phyloP scores from a whole-genome alignment of 2,329 filamentous ascomycete genomes.

The Penicillium concentricum region DNA sequence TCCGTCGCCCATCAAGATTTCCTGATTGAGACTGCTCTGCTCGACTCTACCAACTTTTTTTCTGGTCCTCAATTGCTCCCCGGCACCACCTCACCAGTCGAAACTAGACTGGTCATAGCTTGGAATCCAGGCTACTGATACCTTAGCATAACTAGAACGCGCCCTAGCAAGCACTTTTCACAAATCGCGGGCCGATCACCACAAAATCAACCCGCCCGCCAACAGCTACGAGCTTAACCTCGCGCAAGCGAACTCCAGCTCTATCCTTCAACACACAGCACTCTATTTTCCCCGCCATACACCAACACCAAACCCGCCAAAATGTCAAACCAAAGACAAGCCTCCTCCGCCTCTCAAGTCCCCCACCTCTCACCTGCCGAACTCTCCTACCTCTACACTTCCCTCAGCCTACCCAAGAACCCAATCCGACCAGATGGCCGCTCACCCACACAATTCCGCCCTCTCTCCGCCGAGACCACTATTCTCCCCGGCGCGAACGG shows the following conservation, averaged over 20 bases:
- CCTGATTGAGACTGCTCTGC: conserved; percentile 26
- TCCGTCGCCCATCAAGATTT: conserved; percentile 32
- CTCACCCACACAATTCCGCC: conserved; percentile 80
- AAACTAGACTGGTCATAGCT: neutral
- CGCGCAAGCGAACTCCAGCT: neutral
- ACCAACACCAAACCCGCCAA: neutral
- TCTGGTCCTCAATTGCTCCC: conserved; percentile 8
- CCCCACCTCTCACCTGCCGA: conserved; percentile 87
- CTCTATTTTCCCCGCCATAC: neutral
- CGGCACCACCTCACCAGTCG: neutral
- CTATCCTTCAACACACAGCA: neutral
- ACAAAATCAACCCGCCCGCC: neutral
- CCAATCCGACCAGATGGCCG: conserved; percentile 90
- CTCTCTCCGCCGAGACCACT: conserved; percentile 83
- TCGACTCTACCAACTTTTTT: conserved; percentile 16
- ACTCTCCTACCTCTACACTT: conserved; percentile 89
- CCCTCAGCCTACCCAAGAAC: conserved; percentile 70
- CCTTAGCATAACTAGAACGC: neutral
- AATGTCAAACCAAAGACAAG: conserved; percentile 66
- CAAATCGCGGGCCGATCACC: conserved; percentile 9
- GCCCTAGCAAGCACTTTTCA: neutral
- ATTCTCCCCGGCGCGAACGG: conserved; percentile 89
- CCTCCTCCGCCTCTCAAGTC: conserved; percentile 46
- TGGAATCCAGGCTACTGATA: neutral
- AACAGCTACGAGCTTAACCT: neutral